Evolutionary conservation across 1,284 basidiomycete species (phyloP).

Genomic region (Chalciporus piperatoides): DNA sequence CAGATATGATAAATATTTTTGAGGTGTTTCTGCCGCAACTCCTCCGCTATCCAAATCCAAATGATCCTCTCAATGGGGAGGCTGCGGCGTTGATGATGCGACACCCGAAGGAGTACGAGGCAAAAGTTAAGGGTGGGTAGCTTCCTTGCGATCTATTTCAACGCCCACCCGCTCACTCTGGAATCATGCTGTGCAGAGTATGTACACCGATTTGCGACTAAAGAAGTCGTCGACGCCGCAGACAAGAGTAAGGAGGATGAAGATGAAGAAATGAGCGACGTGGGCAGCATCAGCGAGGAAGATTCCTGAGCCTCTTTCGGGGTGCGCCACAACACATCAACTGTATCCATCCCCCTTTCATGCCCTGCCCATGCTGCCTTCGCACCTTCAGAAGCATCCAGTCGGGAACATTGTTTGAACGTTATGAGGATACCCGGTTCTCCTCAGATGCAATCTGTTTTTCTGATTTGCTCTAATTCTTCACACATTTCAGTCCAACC

Average conservation of each 20-base stretch:
- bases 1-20: slow-evolving; percentile 99
- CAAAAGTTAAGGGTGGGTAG: slow-evolving; percentile 80
- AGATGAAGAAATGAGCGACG: slow-evolving; percentile 90
- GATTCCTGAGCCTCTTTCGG: slow-evolving; percentile 23
- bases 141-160: neutral
- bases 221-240: slow-evolving; percentile 71
- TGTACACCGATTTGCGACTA: slow-evolving; percentile 80
- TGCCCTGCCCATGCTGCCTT: slow-evolving; percentile 11
- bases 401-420: slow-evolving; percentile 12
- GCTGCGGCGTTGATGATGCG: slow-evolving; percentile 96
- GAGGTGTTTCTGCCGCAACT: slow-evolving; percentile 98
- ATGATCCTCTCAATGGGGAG: slow-evolving; percentile 96
- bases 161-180: slow-evolving; percentile 4
- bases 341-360: slow-evolving; percentile 4
- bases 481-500: slow-evolving; percentile 8
- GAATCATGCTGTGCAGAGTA: slow-evolving; percentile 62
- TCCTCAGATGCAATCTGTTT: slow-evolving; percentile 20
- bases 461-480: slow-evolving; percentile 10
- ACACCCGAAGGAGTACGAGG: slow-evolving; percentile 92
- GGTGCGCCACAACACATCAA: slow-evolving; percentile 12
- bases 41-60: slow-evolving; percentile 95
- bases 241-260: slow-evolving; percentile 62
- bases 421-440: slow-evolving; percentile 29
- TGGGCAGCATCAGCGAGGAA: slow-evolving; percentile 79
- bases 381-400: slow-evolving; percentile 17